Conservation (phyloP, 148 eudicot species). For the Nepenthes mirabilis region DNA sequence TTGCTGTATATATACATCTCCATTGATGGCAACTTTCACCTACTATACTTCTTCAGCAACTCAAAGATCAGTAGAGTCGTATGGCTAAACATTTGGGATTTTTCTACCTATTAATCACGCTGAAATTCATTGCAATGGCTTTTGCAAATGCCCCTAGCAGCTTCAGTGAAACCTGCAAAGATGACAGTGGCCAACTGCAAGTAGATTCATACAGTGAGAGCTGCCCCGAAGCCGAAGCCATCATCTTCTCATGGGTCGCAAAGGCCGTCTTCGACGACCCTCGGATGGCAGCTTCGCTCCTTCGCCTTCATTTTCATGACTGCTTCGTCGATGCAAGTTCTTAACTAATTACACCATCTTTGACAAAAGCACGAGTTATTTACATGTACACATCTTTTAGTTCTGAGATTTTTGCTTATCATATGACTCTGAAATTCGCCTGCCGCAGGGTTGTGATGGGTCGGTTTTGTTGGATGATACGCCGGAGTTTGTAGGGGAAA, state of each 20-base stretch:
- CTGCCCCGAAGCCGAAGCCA: slow-evolving; percentile 63
- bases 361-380: neutral
- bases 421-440: neutral
- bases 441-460: slow-evolving; percentile 50
- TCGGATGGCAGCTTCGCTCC: slow-evolving; percentile 85
- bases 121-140: too few relatives aligned
- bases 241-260: slow-evolving; percentile 51
- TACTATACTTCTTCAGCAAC: too few relatives aligned
- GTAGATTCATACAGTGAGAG: slow-evolving; percentile 31
- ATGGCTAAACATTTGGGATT: too few relatives aligned
- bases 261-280: slow-evolving; percentile 51
- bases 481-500: slow-evolving; percentile 28
- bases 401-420: neutral
- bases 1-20: too few relatives aligned
- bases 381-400: neutral
- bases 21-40: too few relatives aligned
- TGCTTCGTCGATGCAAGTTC: slow-evolving; percentile 75
- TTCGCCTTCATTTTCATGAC: slow-evolving; percentile 88
- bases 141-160: too few relatives aligned
- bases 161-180: slow-evolving; percentile 10
- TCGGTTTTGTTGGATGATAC: slow-evolving; percentile 53
- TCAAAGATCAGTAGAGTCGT: too few relatives aligned
- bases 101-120: too few relatives aligned
- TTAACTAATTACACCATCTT: neutral
- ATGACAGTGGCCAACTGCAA: slow-evolving; percentile 12